These are phyloP conservation scores for Boletus subparvulus DNA, from an alignment of 768 basidiomycete species.

Conservation along the genomic window DNA sequence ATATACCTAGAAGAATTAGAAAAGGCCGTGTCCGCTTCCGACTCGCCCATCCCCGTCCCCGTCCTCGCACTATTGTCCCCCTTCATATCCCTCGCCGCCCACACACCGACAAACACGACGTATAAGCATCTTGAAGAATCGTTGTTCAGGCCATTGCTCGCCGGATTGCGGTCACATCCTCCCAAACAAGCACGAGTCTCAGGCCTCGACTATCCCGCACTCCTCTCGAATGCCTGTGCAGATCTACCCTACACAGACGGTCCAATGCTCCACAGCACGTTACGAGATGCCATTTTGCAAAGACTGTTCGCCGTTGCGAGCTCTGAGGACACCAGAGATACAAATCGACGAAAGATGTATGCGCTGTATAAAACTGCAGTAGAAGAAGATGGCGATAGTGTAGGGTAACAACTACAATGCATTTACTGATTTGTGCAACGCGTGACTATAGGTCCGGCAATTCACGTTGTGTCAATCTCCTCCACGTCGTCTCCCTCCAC, in stretches of 20 bases:
- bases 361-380: constrained; percentile 68
- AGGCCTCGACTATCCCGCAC: constrained; percentile 41
- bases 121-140: constrained; percentile 72
- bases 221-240: constrained; percentile 53
- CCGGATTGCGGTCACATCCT: constrained; percentile 46
- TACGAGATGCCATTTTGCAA: constrained; percentile 58
- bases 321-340: constrained; percentile 67
- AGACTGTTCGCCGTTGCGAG: constrained; percentile 75
- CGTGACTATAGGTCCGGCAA: constrained; percentile 61
- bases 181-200: constrained; percentile 46
- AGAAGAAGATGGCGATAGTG: constrained; percentile 43
- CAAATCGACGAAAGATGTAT: constrained; percentile 83
- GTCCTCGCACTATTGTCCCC: constrained; percentile 60
- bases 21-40: constrained; percentile 45
- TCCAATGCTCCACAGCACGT: constrained; percentile 29
- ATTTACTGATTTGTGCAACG: background rate
- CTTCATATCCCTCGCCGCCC: constrained; percentile 70
- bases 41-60: constrained; percentile 42
- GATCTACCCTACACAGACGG: constrained; percentile 42
- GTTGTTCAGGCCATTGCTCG: constrained; percentile 68
- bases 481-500: constrained; percentile 95
- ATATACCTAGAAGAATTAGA: constrained; percentile 90
- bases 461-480: constrained; percentile 75
- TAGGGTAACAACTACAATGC: constrained; percentile 13
- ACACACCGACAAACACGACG: constrained; percentile 59